A percentile compares a stretch with the other conserved stretches of the same genome.
Conservation (phyloP, 208 protist genomes). For the Acanthamoeba sp. region DNA sequence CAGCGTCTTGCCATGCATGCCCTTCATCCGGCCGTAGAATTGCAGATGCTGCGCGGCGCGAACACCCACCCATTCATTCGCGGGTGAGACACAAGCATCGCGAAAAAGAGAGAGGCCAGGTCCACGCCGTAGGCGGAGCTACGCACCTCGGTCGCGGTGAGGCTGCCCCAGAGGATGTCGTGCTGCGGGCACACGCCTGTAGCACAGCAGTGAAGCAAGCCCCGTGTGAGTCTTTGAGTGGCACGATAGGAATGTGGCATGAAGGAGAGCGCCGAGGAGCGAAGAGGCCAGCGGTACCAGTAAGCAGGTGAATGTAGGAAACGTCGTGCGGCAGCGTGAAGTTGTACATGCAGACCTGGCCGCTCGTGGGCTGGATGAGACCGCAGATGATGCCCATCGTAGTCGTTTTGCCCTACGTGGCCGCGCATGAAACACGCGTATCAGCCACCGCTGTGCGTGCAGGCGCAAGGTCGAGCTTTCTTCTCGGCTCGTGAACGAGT, state of each 20-base stretch:
- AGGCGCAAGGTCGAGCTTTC: background rate
- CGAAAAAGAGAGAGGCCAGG: too few relatives aligned
- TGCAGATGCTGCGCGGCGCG: conserved; percentile 53
- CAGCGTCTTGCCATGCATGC: conserved; percentile 39
- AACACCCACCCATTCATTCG: too few relatives aligned
- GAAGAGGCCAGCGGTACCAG: background rate
- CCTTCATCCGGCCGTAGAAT: conserved; percentile 71
- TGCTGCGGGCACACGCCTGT: conserved; percentile 74
- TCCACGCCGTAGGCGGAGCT: too few relatives aligned
- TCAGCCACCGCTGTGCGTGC: too few relatives aligned
- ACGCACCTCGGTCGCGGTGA: background rate
- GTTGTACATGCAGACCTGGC: conserved; percentile 48
- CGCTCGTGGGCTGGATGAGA: conserved; percentile 34
- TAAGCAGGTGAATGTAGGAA: conserved; percentile 61
- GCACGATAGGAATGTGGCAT: background rate
- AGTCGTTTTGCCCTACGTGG: conserved; percentile 83
- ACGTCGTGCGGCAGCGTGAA: conserved; percentile 39
- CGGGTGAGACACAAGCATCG: too few relatives aligned
- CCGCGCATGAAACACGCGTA: background rate
- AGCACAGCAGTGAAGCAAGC: background rate
- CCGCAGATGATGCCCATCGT: conserved; percentile 78
- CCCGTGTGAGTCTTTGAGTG: background rate
- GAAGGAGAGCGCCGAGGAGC: too few relatives aligned
- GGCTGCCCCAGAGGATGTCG: conserved; percentile 66
- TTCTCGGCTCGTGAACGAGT: background rate